Percentiles rank a stretch among this genome's conserved stretches.
Evolutionary conservation across 2,329 filamentous ascomycete genomes (phyloP).

Genomic region (Calonectria henricotiae): DNA sequence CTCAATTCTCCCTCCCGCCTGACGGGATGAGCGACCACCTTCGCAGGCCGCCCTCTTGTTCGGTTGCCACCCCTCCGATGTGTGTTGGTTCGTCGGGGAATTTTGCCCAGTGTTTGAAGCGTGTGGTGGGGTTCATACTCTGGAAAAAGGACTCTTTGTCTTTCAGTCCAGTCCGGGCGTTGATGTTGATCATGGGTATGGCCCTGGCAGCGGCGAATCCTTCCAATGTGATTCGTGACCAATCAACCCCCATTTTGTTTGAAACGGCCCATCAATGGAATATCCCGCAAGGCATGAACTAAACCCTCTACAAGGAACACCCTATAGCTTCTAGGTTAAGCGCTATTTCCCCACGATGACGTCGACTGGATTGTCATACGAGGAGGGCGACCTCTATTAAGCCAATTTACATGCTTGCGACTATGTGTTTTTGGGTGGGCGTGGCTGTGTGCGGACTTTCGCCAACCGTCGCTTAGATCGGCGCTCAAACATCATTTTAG

Average conservation of each 20-base stretch:
- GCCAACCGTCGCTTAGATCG: background rate
- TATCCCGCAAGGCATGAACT: slow-evolving; percentile 33
- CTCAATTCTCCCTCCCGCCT: slow-evolving; percentile 4
- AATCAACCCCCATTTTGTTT: slow-evolving; percentile 34
- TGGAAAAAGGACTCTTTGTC: slow-evolving; percentile 19
- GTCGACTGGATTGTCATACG: slow-evolving; percentile 16
- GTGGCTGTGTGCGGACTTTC: slow-evolving; percentile 3
- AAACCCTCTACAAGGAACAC: slow-evolving; percentile 32
- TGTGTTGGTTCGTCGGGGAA: slow-evolving; percentile 24
- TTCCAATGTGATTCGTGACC: slow-evolving; percentile 20
- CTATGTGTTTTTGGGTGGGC: background rate
- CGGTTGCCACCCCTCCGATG: background rate
- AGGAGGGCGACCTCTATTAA: slow-evolving; percentile 10
- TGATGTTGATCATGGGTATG: slow-evolving; percentile 33
- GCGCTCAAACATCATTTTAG: background rate
- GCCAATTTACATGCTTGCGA: slow-evolving; percentile 11
- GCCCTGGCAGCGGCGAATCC: background rate
- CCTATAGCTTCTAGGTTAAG: slow-evolving; percentile 21
- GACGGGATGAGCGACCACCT: slow-evolving; percentile 25
- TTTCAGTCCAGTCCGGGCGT: background rate
- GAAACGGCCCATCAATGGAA: slow-evolving; percentile 31
- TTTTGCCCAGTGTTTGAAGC: slow-evolving; percentile 15
- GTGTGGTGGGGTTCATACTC: background rate
- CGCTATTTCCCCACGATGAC: slow-evolving; percentile 22
- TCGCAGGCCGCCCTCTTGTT: background rate